Conservation (phyloP, 208 protist species). For the Leishmania tropica region DNA sequence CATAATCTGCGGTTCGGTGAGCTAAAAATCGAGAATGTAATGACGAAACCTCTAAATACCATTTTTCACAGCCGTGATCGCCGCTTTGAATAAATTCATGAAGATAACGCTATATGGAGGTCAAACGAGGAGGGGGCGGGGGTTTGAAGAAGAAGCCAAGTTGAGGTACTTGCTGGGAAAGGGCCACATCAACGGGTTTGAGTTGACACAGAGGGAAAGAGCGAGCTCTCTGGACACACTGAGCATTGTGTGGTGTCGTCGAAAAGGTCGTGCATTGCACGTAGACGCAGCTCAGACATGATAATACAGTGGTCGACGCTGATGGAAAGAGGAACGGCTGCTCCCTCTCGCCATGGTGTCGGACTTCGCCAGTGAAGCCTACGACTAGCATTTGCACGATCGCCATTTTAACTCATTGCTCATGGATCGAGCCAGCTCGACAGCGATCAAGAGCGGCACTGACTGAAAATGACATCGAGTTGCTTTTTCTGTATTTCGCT, state of each 20-base stretch:
- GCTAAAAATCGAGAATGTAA: background rate
- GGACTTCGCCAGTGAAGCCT: background rate
- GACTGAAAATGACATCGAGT: background rate
- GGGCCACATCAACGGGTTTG: background rate
- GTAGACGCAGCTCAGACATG: background rate
- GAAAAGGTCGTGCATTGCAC: background rate
- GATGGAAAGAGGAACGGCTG: background rate
- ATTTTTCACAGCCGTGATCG: background rate
- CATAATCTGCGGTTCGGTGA: background rate
- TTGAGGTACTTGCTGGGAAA: background rate
- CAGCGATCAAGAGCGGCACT: background rate
- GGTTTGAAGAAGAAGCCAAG: background rate
- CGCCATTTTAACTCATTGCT: background rate
- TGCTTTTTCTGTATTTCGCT: background rate
- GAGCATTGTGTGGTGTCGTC: background rate
- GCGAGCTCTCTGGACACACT: background rate
- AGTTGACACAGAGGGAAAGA: background rate
- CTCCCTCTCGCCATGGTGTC: background rate
- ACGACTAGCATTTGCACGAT: background rate
- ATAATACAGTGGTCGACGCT: background rate
- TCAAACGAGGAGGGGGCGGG: background rate
- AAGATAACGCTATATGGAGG: background rate
- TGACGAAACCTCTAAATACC: background rate
- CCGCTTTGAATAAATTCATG: background rate
- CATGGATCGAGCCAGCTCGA: background rate